Evolutionary conservation across 2,329 filamentous ascomycete species (phyloP), one percentile per base, ranked within the genome.

Genomic region (Exserohilum rostratum): DNA sequence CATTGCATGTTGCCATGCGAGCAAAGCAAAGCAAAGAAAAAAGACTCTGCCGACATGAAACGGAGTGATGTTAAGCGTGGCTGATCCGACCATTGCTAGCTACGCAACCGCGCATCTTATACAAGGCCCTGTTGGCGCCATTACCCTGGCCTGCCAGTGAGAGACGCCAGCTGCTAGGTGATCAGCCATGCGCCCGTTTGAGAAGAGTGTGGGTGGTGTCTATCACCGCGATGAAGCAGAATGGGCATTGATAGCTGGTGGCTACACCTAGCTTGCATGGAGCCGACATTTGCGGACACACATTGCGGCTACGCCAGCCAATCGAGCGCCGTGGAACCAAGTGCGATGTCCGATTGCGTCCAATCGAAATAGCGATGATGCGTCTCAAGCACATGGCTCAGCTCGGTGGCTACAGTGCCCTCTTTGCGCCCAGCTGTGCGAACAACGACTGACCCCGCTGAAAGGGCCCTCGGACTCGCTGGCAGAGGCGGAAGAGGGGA

Each of bases 341-440:
- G 43, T 5, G 18, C 34, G 43, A 46, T 46, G 30, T 35, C 30
- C 43, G 25, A 35, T 27, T 13, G 10, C 31, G 25, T 33, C 46
- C 50, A 53, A 53, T 51, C 27, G 38, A 53, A 17, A 6, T 27
- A 31, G 11, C 10, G 49, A 39, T 31, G 2, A 39, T 31, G 49
- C 39, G 35, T 42, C n/a, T n/a, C 42, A 30, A 42, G 35, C 22
- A 15, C 20, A 33, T 39, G 15, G 39, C 37, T 45, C 51, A 54
- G 46, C 46, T 54, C 46, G n/a, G 51, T 40, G 27, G 40, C 39
- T 54, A 45, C 51, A 30, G 46, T 45, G 46, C 49, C 49, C 50
- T 38, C 46, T 50, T 53, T 50, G 39, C 51, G 40, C 40, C 39
- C 29, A 54, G 22, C 25, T 34, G 20, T 34, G 44, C 18, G 33